Base-by-base conservation (phyloP, 2,329 filamentous ascomycete genomes). In the Claviceps quebecensis region DNA sequence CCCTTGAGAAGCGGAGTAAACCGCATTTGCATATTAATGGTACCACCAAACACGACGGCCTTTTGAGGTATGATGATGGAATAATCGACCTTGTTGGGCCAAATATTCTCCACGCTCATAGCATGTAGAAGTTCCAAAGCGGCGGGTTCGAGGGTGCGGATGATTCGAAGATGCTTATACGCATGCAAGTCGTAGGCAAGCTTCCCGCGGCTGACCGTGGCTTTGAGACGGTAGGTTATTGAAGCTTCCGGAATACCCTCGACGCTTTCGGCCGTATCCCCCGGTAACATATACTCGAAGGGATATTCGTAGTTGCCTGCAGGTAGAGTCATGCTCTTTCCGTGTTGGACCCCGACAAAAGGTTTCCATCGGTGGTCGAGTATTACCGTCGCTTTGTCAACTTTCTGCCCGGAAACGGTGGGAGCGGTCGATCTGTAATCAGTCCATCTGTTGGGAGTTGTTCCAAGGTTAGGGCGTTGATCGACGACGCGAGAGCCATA, bases 31-130 rank as follows among this genome's bases (percentile, higher is more conserved):
- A 95, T 76, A 1, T 83, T 81, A 47, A 97, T 82, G 22, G 77
- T 77, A n/a, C 87, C 94, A 48, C 93, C 93, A 60, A 96, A 95
- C 17, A 95, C 86, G 50, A 95, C 84, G 2, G 93, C 93, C 70
- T 96, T 96, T 61, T 88, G 90, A 0, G 93, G 91, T 11, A 95
- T 87, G 53, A 87, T 81, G 56, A 98, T 89, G 34, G 88, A 91
- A 70, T 98, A 98, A 65, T 95, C 87, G 59, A 97, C 80, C 73
- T 98, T 98, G 72, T 95, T 93, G 5, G 89, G 86, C 93, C 93
- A 98, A 56, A 95, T 86, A 63, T 96, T 96, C 67, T 96, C 90
- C 56, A 97, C 90, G 56, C 87, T 87, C 87, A 96, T 93, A 47
- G 88, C 84, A 67, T 97, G 86, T 39, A 86, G 76, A 55, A 90